phyloP scores from a whole-genome alignment of 2,329 filamentous ascomycete species.

The Penicillium paneum region DNA sequence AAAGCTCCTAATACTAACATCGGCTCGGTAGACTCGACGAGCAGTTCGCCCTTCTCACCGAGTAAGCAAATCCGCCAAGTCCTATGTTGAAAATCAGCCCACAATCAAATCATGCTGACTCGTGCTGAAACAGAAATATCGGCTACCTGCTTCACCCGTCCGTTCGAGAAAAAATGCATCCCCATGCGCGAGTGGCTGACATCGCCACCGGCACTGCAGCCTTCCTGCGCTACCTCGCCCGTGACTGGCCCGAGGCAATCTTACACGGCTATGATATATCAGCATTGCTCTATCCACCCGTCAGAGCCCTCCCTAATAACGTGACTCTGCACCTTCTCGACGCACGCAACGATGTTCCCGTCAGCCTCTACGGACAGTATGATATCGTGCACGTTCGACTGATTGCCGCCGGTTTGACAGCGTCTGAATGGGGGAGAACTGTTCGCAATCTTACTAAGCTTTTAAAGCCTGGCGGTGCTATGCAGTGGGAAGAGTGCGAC shows the following conservation, averaged over 20 bases:
- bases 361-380: conserved; percentile 18
- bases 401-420: neutral
- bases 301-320: conserved; percentile 11
- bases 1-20: neutral
- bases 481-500: conserved; percentile 18
- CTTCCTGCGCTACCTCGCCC: conserved; percentile 13
- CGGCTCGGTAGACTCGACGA: neutral
- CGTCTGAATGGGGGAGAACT: neutral
- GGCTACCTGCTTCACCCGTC: conserved; percentile 13
- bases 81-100: neutral
- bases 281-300: conserved; percentile 6
- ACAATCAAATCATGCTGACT: neutral
- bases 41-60: conserved; percentile 1
- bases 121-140: conserved; percentile 6
- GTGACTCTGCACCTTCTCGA: conserved; percentile 16
- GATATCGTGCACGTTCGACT: conserved; percentile 24
- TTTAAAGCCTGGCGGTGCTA: conserved; percentile 11
- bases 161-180: conserved; percentile 1
- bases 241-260: conserved; percentile 5
- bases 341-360: conserved; percentile 11
- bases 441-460: conserved; percentile 7
- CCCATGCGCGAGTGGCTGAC: conserved; percentile 16
- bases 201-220: conserved; percentile 21
- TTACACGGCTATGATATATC: conserved; percentile 20
- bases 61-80: neutral